Evolutionary conservation across 768 basidiomycete species (phyloP), one percentile per base, ranked within the genome.

Genomic region (Boletus sp.): DNA sequence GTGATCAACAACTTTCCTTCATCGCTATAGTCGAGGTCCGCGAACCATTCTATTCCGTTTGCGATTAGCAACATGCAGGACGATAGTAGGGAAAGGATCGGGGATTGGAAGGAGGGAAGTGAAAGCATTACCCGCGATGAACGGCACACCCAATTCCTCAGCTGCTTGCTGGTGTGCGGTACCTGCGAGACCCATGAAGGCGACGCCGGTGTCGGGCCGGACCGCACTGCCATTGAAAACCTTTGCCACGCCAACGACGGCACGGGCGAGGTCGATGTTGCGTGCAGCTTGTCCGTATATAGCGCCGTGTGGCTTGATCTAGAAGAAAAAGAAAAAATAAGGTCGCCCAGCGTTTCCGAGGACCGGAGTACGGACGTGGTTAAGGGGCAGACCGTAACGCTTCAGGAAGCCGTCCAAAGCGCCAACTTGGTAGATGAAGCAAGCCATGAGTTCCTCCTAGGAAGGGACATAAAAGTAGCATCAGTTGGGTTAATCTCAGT

Each of bases 351-450:
- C 9, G 2, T 24, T 46, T 18, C 18, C 28, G 14, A 33, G 10
- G 44, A 55, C 10, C 17, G 4, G 29, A 9, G 5, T 20, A 61
- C 78, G 35, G 70, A 81, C 85, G 57, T 89, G 86, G 61, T 86
- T 80, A 20, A 87, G 66, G 2, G 71, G 67, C 6, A 88, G 60
- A 0, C 73, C 79, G 51, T 87, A 76, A 2, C 76, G 66, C 44
- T 78, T 80, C 52, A 89, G 71, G 68, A 88, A 87, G 0, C 83
- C 85, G 5, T 67, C 71, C 7, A 88, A 69, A 0, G 86, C 84
- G n/a, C 85, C 86, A 32, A 86, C 80, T 73, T 88, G 87, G 63
- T 86, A 87, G 5, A 83, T 75, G 57, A 87, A 82, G 64, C 82
- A 83, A 28, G 80, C 75, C 7, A 71, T 73, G 35, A 87, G 76